A percentile compares a stretch with the other conserved stretches of the same genome.
Evolutionary conservation across 306 rosid genomes (phyloP).

Genomic region (Prunus fruticosa): DNA sequence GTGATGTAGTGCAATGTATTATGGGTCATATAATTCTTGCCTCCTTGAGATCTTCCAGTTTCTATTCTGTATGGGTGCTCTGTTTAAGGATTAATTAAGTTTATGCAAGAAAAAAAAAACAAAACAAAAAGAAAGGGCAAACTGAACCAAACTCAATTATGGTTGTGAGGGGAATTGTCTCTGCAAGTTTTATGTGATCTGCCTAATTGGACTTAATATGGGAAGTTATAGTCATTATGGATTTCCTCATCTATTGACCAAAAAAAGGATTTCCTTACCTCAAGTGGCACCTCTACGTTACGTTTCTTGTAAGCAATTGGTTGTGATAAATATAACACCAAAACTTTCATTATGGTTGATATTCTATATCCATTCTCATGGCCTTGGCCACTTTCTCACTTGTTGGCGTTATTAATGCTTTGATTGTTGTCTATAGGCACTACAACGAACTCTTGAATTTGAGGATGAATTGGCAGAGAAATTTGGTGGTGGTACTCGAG

Average conservation of each 20-base stretch:
- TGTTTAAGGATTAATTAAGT: neutral
- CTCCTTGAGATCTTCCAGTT: neutral
- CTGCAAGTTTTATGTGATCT: neutral
- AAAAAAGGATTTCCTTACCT: neutral
- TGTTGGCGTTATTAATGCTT: slow-evolving; percentile 4
- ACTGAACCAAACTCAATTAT: neutral
- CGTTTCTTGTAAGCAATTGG: neutral
- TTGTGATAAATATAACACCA: neutral
- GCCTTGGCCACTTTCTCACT: neutral
- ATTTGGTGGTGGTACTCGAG: slow-evolving; percentile 89
- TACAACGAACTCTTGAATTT: slow-evolving; percentile 93
- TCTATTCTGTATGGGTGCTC: neutral
- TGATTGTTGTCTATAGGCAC: slow-evolving; percentile 58
- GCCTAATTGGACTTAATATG: neutral
- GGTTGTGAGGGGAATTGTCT: neutral
- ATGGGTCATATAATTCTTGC: neutral
- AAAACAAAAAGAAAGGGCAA: too few relatives aligned
- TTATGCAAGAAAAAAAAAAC: neutral
- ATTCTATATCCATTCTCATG: neutral
- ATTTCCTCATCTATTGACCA: neutral
- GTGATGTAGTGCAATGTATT: neutral
- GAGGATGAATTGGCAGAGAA: slow-evolving; percentile 99
- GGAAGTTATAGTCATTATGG: neutral
- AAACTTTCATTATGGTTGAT: neutral
- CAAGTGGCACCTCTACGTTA: neutral